Evolutionary conservation across 768 basidiomycete species (phyloP).

Genomic region (Mycena alexandri): DNA sequence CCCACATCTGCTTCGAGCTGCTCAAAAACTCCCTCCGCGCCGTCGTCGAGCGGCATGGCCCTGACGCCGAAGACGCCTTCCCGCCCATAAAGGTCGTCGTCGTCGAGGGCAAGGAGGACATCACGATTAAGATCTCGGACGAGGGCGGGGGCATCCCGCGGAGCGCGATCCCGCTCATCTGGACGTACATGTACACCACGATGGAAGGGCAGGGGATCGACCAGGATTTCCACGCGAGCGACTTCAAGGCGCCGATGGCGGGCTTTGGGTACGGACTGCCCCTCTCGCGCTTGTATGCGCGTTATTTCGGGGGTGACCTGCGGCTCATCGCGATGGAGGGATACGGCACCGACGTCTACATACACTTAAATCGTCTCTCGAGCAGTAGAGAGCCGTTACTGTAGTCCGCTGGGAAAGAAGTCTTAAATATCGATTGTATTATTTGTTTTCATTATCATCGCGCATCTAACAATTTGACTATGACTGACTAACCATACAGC

Average conservation of each 20-base stretch:
- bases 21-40: constrained; percentile 98
- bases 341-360: constrained; percentile 95
- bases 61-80: constrained; percentile 80
- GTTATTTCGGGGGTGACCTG: constrained; percentile 96
- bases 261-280: constrained; percentile 97
- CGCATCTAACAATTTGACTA: constrained; percentile 4
- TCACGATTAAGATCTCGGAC: constrained; percentile 98
- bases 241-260: constrained; percentile 98
- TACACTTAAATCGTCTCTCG: constrained; percentile 88
- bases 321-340: constrained; percentile 98
- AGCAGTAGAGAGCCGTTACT: constrained; percentile 86
- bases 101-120: constrained; percentile 97
- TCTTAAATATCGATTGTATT: neutral
- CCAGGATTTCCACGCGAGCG: constrained; percentile 84
- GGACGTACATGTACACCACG: constrained; percentile 98
- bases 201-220: constrained; percentile 82
- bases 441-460: too few relatives aligned
- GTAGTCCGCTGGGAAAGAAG: constrained; percentile 41
- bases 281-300: constrained; percentile 92
- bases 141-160: constrained; percentile 96
- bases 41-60: constrained; percentile 92
- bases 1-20: constrained; percentile 97
- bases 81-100: constrained; percentile 96
- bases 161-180: constrained; percentile 91
- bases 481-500: neutral